Evolutionary conservation across 2,329 filamentous ascomycete species (phyloP).

Genomic region (Pyrenophora teres): DNA sequence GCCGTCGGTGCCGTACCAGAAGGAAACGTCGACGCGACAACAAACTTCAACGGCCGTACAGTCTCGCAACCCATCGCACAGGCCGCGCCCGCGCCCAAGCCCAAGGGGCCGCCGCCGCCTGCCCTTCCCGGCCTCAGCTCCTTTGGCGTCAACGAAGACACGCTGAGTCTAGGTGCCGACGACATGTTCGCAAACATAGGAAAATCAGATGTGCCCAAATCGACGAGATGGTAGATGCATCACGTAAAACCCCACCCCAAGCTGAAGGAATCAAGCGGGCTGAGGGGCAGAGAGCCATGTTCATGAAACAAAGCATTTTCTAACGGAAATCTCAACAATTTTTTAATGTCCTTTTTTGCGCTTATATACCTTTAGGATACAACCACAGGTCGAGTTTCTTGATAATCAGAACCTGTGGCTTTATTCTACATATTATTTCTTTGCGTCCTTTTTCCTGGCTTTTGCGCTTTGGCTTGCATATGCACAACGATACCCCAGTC

Average conservation of each 20-base stretch:
- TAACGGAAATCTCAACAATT: conserved; percentile 26
- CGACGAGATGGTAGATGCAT: conserved; percentile 28
- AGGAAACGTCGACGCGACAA: conserved; percentile 31
- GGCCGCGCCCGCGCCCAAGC: conserved; percentile 22
- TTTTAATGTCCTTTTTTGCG: conserved; percentile 42
- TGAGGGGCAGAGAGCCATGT: conserved; percentile 13
- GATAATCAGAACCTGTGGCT: conserved; percentile 33
- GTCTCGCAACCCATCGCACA: conserved; percentile 20
- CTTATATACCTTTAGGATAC: conserved; percentile 21
- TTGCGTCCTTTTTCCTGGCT: neutral
- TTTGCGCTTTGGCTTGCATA: conserved; percentile 38
- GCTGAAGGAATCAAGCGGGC: neutral
- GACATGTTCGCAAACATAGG: conserved; percentile 50
- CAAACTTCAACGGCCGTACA: conserved; percentile 27
- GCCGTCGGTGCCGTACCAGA: conserved; percentile 42
- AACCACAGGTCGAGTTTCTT: conserved; percentile 31
- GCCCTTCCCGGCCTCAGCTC: conserved; percentile 46
- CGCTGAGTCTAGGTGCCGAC: conserved; percentile 41
- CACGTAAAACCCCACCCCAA: neutral
- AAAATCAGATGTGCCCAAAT: conserved; percentile 6
- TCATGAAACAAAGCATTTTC: conserved; percentile 31
- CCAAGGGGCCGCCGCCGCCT: conserved; percentile 47
- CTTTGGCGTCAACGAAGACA: conserved; percentile 44
- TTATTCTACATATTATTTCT: conserved; percentile 22
- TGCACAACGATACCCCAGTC: conserved; percentile 46